Conservation (phyloP, 495 filamentous ascomycete species). For the Penicillium ucsense region DNA sequence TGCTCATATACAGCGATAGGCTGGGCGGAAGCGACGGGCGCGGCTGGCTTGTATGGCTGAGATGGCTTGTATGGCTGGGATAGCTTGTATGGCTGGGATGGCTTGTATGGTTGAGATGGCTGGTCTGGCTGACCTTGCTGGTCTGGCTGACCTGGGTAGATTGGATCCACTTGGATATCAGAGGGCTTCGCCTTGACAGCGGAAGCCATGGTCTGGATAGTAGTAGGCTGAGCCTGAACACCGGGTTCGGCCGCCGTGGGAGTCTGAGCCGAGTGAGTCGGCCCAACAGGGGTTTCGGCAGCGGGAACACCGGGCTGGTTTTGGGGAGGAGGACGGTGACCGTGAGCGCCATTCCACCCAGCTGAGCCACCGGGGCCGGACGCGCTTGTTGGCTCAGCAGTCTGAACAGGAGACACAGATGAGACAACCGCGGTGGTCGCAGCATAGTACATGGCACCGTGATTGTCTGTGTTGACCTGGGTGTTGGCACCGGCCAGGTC, state of each 20-base stretch:
- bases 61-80: too few relatives aligned
- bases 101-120: too few relatives aligned
- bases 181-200: too few relatives aligned
- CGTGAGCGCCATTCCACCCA: too few relatives aligned
- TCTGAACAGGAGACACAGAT: not conserved
- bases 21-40: not conserved
- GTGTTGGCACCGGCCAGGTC: constrained; percentile 13
- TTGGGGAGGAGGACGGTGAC: not conserved
- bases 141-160: too few relatives aligned
- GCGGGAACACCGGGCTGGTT: not conserved
- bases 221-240: not conserved
- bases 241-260: not conserved
- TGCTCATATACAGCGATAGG: too few relatives aligned
- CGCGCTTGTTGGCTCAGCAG: not conserved
- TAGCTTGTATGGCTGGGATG: too few relatives aligned
- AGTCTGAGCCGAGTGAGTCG: not conserved
- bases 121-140: too few relatives aligned
- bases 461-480: not conserved
- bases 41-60: too few relatives aligned
- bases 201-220: not conserved
- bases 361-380: too few relatives aligned
- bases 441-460: constrained; percentile 13
- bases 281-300: not conserved
- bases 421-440: not conserved
- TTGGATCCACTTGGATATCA: too few relatives aligned